Evolutionary conservation across 148 eudicot genomes (phyloP).

Genomic region (Euryodendron excelsum): DNA sequence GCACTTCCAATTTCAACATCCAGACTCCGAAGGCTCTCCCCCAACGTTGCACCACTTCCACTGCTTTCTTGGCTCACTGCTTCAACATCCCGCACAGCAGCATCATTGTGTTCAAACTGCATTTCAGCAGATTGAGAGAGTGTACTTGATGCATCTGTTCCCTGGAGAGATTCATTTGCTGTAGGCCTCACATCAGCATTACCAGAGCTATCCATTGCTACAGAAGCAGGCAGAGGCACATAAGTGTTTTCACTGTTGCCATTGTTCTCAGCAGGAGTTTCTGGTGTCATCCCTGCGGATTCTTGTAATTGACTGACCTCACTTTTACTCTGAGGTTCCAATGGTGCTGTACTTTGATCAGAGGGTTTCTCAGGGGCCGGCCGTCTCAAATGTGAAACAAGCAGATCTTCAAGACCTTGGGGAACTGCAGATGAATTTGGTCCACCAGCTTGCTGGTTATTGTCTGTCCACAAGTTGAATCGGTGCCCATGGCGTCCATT

Average conservation of each 20-base stretch:
- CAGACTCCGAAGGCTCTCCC: constrained; percentile 93
- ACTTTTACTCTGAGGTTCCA: constrained; percentile 44
- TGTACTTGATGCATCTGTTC: constrained; percentile 41
- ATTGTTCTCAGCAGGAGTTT: constrained; percentile 40
- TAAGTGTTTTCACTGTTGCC: constrained; percentile 29
- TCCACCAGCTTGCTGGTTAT: constrained; percentile 66
- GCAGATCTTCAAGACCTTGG: constrained; percentile 85
- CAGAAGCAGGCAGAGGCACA: constrained; percentile 49
- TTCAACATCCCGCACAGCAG: constrained; percentile 73
- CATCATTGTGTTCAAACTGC: constrained; percentile 76
- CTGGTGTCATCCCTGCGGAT: constrained; percentile 45
- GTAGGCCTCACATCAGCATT: constrained; percentile 39
- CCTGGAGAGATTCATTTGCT: constrained; percentile 38
- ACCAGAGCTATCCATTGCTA: constrained; percentile 32
- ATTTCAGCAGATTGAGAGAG: constrained; percentile 66
- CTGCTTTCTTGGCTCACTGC: constrained; percentile 98
- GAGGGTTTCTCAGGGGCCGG: constrained; percentile 61
- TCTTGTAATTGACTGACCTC: constrained; percentile 48
- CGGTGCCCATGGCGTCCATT: constrained; percentile 87
- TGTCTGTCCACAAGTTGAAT: constrained; percentile 77
- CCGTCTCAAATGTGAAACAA: constrained; percentile 73
- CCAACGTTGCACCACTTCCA: constrained; percentile 97
- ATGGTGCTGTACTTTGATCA: constrained; percentile 38
- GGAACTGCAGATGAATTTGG: constrained; percentile 70
- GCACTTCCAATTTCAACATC: constrained; percentile 99